Evolutionary conservation across 495 filamentous ascomycete species (phyloP), one percentile per base, ranked within the genome.

Genomic region (Aspergillus campestris): DNA sequence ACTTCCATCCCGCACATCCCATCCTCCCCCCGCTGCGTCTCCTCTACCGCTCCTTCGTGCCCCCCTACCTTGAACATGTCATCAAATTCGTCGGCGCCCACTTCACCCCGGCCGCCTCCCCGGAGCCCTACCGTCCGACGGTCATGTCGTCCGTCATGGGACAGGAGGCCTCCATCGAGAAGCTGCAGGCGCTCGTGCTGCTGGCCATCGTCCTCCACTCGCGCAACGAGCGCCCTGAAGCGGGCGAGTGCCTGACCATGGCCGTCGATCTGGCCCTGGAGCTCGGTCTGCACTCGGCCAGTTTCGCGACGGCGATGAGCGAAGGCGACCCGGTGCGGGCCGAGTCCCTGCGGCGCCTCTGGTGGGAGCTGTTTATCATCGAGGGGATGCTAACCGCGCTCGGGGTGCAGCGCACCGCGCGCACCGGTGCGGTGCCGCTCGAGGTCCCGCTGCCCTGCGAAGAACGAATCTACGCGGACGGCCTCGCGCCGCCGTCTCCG

Each of bases 281-380:
- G 42, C 69, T 92, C 18, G 82, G 84, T 1, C 72, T 95, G 66
- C 80, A 94, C 61, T 78, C 75, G 46, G 64, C 60, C 42, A 56
- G 57, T 8, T 84, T 72, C 50, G 70, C 75, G 5, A 49, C 57
- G 2, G 49, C 59, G 3, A 64, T 78, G 53, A 65, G 72, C 31
- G 56, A 63, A 28, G 62, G 64, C 7, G 72, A 81, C 43, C 69
- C 70, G 0, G 67, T 86, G 7, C 59, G 83, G 6, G 82, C 79
- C 31, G 89, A 95, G 57, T 83, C 83, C 56, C 80, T 86, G 74
- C 74, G 89, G 24, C 75, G 89, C 34, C 94, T 88, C 11, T 94
- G 87, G 89, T 95, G 89, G 89, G 87, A 94, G 52, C 62, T 95
- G 39, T 94, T 83, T 56, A 78, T 89, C 34, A 75, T 87, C 10